A percentile compares a stretch with the other conserved stretches of the same genome.
phyloP scores from a whole-genome alignment of 768 basidiomycete genomes.

The Boletellus ananas region DNA sequence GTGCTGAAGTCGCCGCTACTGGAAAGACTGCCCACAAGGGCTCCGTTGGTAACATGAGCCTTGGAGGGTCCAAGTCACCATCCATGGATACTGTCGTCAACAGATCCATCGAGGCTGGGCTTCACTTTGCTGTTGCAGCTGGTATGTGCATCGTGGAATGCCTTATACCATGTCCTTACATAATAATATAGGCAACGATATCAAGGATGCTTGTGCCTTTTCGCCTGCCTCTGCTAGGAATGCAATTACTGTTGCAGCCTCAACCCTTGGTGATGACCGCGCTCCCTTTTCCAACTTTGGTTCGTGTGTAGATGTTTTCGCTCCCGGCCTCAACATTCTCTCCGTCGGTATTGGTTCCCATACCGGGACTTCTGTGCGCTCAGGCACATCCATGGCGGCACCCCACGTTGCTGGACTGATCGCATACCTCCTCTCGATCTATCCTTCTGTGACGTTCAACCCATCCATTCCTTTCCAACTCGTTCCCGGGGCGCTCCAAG shows the following conservation, averaged over 20 bases:
- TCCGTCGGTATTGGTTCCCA: slow-evolving; percentile 77
- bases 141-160: slow-evolving; percentile 45
- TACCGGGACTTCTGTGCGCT: slow-evolving; percentile 67
- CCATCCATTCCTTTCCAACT: slow-evolving; percentile 42
- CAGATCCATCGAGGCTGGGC: slow-evolving; percentile 72
- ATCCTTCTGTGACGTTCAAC: slow-evolving; percentile 64
- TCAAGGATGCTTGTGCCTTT: slow-evolving; percentile 86
- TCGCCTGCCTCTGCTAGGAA: slow-evolving; percentile 88
- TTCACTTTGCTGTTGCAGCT: slow-evolving; percentile 97
- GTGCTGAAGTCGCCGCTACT: slow-evolving; percentile 62
- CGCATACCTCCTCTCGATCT: slow-evolving; percentile 89
- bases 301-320: slow-evolving; percentile 88
- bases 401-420: slow-evolving; percentile 88
- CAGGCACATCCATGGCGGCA: slow-evolving; percentile 93
- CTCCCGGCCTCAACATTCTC: slow-evolving; percentile 85
- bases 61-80: slow-evolving; percentile 90
- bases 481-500: slow-evolving; percentile 33
- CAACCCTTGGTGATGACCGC: slow-evolving; percentile 73
- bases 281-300: slow-evolving; percentile 95
- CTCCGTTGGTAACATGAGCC: slow-evolving; percentile 95
- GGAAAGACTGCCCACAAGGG: slow-evolving; percentile 87
- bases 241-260: slow-evolving; percentile 93
- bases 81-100: slow-evolving; percentile 85
- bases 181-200: slow-evolving; percentile 59
- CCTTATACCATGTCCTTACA: neutral